These are phyloP conservation scores for Lithospermum erythrorhizon DNA, from an alignment of 257 asterid genomes.

Conservation along the genomic window DNA sequence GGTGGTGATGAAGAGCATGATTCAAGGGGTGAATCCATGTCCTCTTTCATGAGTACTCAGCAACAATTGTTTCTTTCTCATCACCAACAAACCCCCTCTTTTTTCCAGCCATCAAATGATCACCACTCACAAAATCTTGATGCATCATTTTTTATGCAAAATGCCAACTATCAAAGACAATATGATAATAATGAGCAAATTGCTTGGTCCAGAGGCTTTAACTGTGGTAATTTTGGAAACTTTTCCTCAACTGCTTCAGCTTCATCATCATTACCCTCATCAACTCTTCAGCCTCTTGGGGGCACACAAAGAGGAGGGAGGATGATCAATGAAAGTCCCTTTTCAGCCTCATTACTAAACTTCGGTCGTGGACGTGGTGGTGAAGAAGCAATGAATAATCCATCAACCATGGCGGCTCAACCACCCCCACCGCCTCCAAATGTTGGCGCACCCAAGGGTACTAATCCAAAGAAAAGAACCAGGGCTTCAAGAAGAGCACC, in stretches of 20 bases:
- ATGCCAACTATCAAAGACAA: not conserved
- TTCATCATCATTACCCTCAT: not conserved
- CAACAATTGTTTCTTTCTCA: not conserved
- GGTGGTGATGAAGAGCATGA: not conserved
- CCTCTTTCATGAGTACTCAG: not conserved
- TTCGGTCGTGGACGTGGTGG: too few species aligned
- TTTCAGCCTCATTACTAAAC: too few species aligned
- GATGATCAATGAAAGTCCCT: too few species aligned
- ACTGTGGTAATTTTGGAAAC: not conserved
- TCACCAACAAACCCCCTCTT: not conserved
- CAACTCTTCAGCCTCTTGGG: not conserved
- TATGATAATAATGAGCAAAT: not conserved
- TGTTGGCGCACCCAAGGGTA: not conserved
- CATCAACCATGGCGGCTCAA: not conserved
- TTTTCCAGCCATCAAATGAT: not conserved
- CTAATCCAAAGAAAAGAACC: constrained; percentile 1
- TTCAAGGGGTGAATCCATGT: not conserved
- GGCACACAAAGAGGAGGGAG: too few species aligned
- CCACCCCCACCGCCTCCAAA: not conserved
- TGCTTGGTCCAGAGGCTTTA: too few species aligned
- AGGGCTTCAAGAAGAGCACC: constrained; percentile 4
- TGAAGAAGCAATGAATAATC: not conserved
- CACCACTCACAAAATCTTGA: not conserved
- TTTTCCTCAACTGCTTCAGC: not conserved
- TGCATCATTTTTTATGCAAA: not conserved